A percentile compares a stretch with the other conserved stretches of the same genome.
Evolutionary conservation across 257 asterid genomes (phyloP).

Genomic region (Marsdenia floribunda): DNA sequence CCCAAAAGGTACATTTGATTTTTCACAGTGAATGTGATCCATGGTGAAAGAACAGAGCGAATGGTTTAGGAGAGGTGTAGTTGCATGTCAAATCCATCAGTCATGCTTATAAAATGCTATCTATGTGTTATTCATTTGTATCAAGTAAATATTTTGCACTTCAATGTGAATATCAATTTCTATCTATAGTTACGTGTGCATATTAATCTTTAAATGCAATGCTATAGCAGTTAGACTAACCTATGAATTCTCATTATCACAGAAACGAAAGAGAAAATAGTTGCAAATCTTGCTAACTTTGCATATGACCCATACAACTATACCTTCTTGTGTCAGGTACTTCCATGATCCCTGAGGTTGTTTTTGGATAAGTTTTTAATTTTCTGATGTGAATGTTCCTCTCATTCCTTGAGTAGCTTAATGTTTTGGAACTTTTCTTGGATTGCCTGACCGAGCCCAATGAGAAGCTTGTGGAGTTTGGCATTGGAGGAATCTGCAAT

Average conservation of each 20-base stretch:
- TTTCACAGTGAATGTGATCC: not conserved
- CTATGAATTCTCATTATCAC: constrained; percentile 26
- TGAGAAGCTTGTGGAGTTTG: constrained; percentile 87
- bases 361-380: constrained; percentile 1
- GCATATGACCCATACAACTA: constrained; percentile 95
- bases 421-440: constrained; percentile 81
- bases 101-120: not conserved
- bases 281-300: constrained; percentile 80
- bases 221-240: not conserved
- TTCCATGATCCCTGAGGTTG: not conserved
- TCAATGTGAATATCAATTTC: not conserved
- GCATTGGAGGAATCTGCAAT: constrained; percentile 89
- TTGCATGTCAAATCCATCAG: not conserved
- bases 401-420: constrained; percentile 49
- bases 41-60: not conserved
- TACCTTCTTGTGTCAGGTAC: constrained; percentile 79
- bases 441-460: constrained; percentile 91
- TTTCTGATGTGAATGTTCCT: constrained; percentile 10
- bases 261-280: constrained; percentile 83
- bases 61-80: not conserved
- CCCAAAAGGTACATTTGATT: not conserved
- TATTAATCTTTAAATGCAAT: not conserved
- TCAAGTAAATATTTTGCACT: not conserved
- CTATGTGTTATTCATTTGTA: not conserved
- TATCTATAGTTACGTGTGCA: not conserved